Conservation (phyloP, 1,284 basidiomycete genomes). For the Cutaneotrichosporon dermatis region DNA sequence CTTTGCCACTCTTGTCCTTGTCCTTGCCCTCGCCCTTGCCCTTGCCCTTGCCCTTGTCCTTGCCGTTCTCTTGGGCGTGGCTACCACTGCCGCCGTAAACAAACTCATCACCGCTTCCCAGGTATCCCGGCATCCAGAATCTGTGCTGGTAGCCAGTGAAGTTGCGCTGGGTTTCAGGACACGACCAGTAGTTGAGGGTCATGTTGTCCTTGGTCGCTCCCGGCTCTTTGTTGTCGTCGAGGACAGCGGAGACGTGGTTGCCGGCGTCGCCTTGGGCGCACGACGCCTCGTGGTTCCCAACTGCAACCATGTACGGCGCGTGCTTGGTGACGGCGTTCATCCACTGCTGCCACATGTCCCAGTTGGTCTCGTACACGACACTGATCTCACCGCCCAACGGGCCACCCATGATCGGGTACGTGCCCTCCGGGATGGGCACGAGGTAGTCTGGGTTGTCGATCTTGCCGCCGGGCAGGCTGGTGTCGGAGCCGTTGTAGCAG, state of each 20-base stretch:
- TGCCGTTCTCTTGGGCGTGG: too few species aligned
- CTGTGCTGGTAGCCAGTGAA: slow-evolving; percentile 32
- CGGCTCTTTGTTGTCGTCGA: slow-evolving; percentile 18
- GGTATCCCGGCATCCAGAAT: slow-evolving; percentile 34
- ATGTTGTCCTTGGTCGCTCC: slow-evolving; percentile 1
- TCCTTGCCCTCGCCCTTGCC: too few species aligned
- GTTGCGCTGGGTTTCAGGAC: slow-evolving; percentile 26
- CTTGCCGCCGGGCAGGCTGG: slow-evolving; percentile 8
- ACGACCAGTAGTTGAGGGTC: slow-evolving; percentile 25
- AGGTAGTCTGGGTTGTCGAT: slow-evolving; percentile 23
- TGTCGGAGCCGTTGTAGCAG: slow-evolving; percentile 32
- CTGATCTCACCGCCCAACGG: slow-evolving; percentile 30
- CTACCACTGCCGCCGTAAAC: too few species aligned
- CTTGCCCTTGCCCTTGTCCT: too few species aligned
- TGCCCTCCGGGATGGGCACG: slow-evolving; percentile 26
- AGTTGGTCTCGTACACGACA: slow-evolving; percentile 35
- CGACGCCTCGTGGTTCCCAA: slow-evolving; percentile 24
- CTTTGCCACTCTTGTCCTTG: too few species aligned
- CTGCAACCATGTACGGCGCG: slow-evolving; percentile 29
- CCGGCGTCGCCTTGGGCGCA: slow-evolving; percentile 28
- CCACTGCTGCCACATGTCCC: slow-evolving; percentile 46
- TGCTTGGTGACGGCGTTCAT: slow-evolving; percentile 33
- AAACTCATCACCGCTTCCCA: not conserved
- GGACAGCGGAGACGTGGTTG: slow-evolving; percentile 17
- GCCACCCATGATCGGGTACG: slow-evolving; percentile 28